These are phyloP conservation scores for Serendipita indica DNA, from an alignment of 768 basidiomycete species.

Conservation along the genomic window DNA sequence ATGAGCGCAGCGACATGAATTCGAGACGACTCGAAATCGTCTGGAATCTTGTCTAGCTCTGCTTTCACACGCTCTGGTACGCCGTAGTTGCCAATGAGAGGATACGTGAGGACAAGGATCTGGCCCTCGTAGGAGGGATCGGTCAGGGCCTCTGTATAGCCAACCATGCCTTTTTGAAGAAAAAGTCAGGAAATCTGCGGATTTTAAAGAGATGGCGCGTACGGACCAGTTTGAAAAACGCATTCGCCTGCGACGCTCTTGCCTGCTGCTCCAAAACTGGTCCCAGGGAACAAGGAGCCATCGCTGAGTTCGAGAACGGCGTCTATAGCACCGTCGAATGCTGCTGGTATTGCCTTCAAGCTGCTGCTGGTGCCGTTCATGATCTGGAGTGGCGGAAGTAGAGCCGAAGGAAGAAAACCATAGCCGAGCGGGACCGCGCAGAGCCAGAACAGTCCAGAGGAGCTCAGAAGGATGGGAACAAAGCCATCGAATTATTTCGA, in stretches of 20 bases:
- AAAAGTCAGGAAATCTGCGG: slow-evolving; percentile 13
- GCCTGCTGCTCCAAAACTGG: slow-evolving; percentile 82
- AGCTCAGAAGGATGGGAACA: background rate
- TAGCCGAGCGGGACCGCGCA: background rate
- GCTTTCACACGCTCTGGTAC: slow-evolving; percentile 54
- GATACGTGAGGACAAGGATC: slow-evolving; percentile 94
- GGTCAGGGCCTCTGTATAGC: slow-evolving; percentile 94
- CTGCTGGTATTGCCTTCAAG: background rate
- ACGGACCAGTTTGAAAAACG: slow-evolving; percentile 95
- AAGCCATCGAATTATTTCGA: no score
- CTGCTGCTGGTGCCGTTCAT: background rate
- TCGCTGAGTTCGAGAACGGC: slow-evolving; percentile 81
- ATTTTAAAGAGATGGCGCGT: slow-evolving; percentile 10
- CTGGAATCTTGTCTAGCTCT: slow-evolving; percentile 41
- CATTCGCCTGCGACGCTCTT: slow-evolving; percentile 95
- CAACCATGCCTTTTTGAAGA: slow-evolving; percentile 76
- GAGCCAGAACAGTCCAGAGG: background rate
- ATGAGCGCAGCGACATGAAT: slow-evolving; percentile 89
- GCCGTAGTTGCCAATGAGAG: slow-evolving; percentile 93
- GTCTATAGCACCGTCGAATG: slow-evolving; percentile 23
- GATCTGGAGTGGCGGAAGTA: background rate
- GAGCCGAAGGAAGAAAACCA: no score
- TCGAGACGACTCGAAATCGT: slow-evolving; percentile 83
- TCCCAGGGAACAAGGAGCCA: slow-evolving; percentile 74
- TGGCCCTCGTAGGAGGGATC: slow-evolving; percentile 98